Evolutionary conservation across 2,329 filamentous ascomycete species (phyloP).

Genomic region (Anisogramma anomala): DNA sequence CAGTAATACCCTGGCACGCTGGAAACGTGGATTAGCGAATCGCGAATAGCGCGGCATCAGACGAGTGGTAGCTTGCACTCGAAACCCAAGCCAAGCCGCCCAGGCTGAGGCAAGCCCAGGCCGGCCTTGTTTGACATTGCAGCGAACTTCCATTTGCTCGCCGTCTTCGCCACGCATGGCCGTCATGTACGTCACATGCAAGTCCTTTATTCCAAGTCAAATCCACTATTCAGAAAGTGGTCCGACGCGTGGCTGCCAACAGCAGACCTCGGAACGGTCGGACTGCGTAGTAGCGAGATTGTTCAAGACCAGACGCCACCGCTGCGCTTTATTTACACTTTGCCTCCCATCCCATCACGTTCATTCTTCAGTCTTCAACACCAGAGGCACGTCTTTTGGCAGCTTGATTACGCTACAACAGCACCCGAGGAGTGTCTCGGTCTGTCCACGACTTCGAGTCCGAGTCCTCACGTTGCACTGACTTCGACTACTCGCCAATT

Average conservation of each 20-base stretch:
- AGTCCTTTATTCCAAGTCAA: background rate
- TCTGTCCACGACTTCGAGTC: too few species aligned
- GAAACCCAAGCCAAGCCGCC: too few species aligned
- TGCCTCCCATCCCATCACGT: too few species aligned
- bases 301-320: constrained; percentile 5
- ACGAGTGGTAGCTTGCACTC: too few species aligned
- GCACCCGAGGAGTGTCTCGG: too few species aligned
- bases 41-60: too few species aligned
- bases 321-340: background rate
- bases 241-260: constrained; percentile 15
- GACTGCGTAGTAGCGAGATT: constrained; percentile 11
- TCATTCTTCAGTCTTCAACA: too few species aligned
- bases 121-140: background rate
- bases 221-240: constrained; percentile 7
- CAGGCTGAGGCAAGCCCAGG: too few species aligned
- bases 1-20: too few species aligned
- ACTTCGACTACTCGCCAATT: too few species aligned
- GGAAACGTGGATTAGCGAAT: too few species aligned
- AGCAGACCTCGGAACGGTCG: constrained; percentile 13
- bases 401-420: background rate
- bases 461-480: too few species aligned
- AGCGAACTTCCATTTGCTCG: background rate
- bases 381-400: constrained; percentile 5
- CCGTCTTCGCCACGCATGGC: background rate
- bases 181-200: background rate